Evolutionary conservation across 2,329 filamentous ascomycete genomes (phyloP).

Genomic region (Xylaria sp.): DNA sequence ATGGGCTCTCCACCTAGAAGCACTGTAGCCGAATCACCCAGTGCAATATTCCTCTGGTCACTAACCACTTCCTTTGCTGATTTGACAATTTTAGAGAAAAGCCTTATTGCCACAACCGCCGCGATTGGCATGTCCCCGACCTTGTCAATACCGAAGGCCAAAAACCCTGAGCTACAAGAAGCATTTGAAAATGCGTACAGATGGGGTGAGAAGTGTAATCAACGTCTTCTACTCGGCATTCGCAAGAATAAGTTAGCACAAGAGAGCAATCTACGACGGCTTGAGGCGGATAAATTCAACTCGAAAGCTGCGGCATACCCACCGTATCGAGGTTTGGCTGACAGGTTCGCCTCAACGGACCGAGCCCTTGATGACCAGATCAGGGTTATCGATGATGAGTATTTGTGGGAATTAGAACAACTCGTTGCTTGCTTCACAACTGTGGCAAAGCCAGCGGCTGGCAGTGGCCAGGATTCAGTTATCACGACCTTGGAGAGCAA

Average conservation of each 20-base stretch:
- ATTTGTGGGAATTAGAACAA: conserved; percentile 27
- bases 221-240: conserved; percentile 16
- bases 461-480: conserved; percentile 17
- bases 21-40: too few species aligned
- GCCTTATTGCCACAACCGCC: background rate
- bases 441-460: conserved; percentile 8
- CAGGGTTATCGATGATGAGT: conserved; percentile 26
- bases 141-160: conserved; percentile 27
- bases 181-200: conserved; percentile 29
- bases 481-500: conserved; percentile 22
- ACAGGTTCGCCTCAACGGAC: conserved; percentile 25
- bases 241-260: conserved; percentile 9
- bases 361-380: conserved; percentile 29
- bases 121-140: background rate
- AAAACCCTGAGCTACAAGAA: conserved; percentile 35
- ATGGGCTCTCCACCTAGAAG: background rate
- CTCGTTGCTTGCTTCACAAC: conserved; percentile 19
- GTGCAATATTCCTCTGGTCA: background rate
- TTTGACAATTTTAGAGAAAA: conserved; percentile 15
- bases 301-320: conserved; percentile 31
- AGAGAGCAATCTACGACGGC: conserved; percentile 1
- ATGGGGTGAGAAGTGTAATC: conserved; percentile 13
- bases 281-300: conserved; percentile 20
- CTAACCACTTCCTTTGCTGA: too few species aligned
- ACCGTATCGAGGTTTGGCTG: conserved; percentile 30